Evolutionary conservation across 805 yeast genomes (phyloP), one percentile per base, ranked within the genome.

Genomic region (Saccharomyces paradoxus): DNA sequence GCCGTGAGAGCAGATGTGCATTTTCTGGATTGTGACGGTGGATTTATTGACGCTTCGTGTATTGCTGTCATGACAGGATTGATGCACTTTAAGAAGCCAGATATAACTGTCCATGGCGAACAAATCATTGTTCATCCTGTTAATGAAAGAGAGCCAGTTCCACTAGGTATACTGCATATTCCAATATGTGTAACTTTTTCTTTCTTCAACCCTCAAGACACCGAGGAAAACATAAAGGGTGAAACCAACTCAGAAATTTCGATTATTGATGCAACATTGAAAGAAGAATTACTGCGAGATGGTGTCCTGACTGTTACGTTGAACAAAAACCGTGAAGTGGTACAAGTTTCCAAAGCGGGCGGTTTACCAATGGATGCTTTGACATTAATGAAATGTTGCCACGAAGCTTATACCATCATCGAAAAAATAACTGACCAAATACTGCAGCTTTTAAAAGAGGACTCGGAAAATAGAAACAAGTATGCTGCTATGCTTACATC

Each of bases 121-220:
- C 80, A 79, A 28, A 73, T 89, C 10, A 77, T 85, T 10, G 75
- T 92, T 0, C 94, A 88, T 65, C 80, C 84, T 30, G 65, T 81
- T 27, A 81, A 83, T 29, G 96, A 92, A 63, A 79, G 96, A 56
- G 90, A 87, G 48, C 97, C 97, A 0, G 89, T 89, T 0, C 86
- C 92, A 30, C 76, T 92, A 54, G 86, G 95, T 48, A 80, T 92
- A 7, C 72, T 94, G 56, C 98, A 94, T 67, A 81, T 89, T 3
- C 99, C 99, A 1, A 80, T 92, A 49, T 89, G 96, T 70, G 82
- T 89, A 4, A 86, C 96, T 0, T 91, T 87, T 71, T 85, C 89
- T n/a, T 87, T 92, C 63, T 89, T 81, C 74, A 86, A 87, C 61
- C 86, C 88, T 13, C 65, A 66, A 30, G 83, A 78, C 50, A 76